Evolutionary conservation across 2,329 filamentous ascomycete genomes (phyloP).

Genomic region (Diaporthe aspalathi): DNA sequence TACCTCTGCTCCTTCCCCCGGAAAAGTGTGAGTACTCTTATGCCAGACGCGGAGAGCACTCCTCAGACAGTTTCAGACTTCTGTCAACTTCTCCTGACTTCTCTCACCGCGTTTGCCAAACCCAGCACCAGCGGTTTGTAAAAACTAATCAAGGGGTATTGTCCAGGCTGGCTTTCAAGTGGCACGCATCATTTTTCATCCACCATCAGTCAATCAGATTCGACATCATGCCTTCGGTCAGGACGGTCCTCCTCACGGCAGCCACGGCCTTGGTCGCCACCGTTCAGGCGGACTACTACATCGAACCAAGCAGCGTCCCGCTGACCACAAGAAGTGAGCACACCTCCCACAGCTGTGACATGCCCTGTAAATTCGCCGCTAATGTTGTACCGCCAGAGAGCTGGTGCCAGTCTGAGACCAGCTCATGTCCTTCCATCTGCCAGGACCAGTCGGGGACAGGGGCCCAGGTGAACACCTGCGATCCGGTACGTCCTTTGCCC

Average conservation of each 20-base stretch:
- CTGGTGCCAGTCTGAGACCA: constrained; percentile 75
- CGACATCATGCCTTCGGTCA: constrained; percentile 66
- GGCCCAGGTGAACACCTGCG: constrained; percentile 72
- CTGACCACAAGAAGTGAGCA: constrained; percentile 63
- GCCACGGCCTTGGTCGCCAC: constrained; percentile 64
- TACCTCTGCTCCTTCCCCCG: too few species aligned
- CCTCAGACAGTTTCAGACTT: background rate
- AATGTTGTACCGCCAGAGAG: constrained; percentile 52
- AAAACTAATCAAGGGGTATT: background rate
- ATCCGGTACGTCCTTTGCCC: constrained; percentile 63
- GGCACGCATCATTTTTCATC: background rate
- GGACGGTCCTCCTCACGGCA: constrained; percentile 63
- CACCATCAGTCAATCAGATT: background rate
- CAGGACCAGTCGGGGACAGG: constrained; percentile 65
- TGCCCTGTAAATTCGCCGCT: constrained; percentile 40
- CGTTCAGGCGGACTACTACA: constrained; percentile 67
- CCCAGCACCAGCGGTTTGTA: background rate
- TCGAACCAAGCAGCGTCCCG: constrained; percentile 72
- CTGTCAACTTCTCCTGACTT: background rate
- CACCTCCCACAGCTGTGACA: background rate
- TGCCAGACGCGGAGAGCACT: background rate
- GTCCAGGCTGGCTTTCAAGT: background rate
- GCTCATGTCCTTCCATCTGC: constrained; percentile 79
- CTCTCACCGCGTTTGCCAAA: background rate
- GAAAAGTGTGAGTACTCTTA: background rate